phyloP scores from a whole-genome alignment of 176 grass and related monocot genomes.

The Tillandsia leiboldiana region DNA sequence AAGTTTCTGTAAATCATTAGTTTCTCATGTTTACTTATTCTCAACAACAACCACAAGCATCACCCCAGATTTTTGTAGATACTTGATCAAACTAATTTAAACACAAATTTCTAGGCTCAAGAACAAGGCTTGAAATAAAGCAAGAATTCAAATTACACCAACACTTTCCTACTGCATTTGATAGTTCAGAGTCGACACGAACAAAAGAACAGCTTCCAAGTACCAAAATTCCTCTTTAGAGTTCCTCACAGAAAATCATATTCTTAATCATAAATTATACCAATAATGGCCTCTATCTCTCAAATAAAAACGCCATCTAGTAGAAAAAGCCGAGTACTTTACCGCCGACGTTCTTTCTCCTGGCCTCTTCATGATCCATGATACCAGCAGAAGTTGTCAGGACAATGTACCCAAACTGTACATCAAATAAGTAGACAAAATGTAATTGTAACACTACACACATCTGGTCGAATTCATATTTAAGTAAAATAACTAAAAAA shows the following conservation, averaged over 20 bases:
- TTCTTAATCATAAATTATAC: too few relatives aligned
- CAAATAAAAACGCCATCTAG: conserved; percentile 12
- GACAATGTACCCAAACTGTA: conserved; percentile 75
- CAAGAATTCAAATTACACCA: neutral
- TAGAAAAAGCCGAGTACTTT: conserved; percentile 73
- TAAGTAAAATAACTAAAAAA: neutral
- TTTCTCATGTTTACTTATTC: too few relatives aligned
- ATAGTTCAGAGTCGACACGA: neutral
- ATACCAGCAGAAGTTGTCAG: conserved; percentile 73
- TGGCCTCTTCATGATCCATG: conserved; percentile 71
- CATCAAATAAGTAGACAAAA: conserved; percentile 1
- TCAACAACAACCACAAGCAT: too few relatives aligned
- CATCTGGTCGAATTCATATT: neutral
- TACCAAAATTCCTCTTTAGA: neutral
- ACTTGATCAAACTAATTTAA: neutral
- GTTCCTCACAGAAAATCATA: too few relatives aligned
- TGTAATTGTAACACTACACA: neutral
- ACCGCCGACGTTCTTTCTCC: conserved; percentile 68
- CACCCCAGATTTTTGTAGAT: too few relatives aligned
- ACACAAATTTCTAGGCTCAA: neutral
- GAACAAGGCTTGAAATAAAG: neutral
- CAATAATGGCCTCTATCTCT: neutral
- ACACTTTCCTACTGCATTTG: neutral
- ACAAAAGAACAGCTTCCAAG: neutral
- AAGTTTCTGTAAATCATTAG: too few relatives aligned